Conservation (phyloP, 805 yeast genomes). For the Hanseniaspora nectarophila region DNA sequence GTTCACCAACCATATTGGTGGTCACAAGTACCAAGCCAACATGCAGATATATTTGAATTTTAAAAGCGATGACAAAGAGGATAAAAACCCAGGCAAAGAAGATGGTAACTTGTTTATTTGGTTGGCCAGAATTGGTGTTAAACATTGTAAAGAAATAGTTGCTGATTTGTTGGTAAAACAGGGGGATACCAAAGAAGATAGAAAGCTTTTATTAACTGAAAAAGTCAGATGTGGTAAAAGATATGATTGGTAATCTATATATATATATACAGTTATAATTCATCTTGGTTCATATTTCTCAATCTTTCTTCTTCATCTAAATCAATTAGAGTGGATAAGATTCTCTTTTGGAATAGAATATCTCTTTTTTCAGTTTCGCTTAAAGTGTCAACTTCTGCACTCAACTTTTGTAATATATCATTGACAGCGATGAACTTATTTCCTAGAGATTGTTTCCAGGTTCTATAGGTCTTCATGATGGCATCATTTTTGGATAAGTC, state of each 20-base stretch:
- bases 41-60: constrained; percentile 56
- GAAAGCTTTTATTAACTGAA: constrained; percentile 58
- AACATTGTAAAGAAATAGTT: constrained; percentile 60
- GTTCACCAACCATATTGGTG: constrained; percentile 82
- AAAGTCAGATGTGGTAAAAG: constrained; percentile 41
- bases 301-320: constrained; percentile 8
- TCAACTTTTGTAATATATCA: not conserved
- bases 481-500: not conserved
- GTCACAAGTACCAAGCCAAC: constrained; percentile 90
- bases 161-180: constrained; percentile 54
- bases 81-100: not conserved
- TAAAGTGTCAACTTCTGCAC: not conserved
- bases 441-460: not conserved
- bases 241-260: constrained; percentile 39
- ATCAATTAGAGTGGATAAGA: constrained; percentile 2
- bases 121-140: constrained; percentile 78
- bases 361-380: not conserved
- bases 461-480: not conserved
- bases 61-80: constrained; percentile 28
- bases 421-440: constrained; percentile 1
- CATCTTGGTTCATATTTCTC: not conserved
- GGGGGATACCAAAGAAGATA: constrained; percentile 37
- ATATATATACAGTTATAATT: not conserved
- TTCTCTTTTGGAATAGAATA: constrained; percentile 10
- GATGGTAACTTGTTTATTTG: constrained; percentile 50